A percentile compares a stretch with the other conserved stretches of the same genome.
Evolutionary conservation across 148 eudicot species (phyloP).

Genomic region (Cornus controversa): DNA sequence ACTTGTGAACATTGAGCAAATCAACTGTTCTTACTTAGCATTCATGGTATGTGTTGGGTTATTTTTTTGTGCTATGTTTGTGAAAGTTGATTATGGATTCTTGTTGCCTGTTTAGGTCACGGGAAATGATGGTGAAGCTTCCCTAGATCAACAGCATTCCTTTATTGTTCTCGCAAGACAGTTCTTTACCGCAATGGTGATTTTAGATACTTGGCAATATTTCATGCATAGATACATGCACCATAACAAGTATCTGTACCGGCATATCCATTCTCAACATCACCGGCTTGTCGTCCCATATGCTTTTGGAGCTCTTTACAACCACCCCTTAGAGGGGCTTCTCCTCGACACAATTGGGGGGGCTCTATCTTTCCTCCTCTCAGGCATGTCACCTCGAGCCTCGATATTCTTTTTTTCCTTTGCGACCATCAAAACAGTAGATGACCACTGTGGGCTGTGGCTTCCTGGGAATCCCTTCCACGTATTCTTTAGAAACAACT

Average conservation of each 20-base stretch:
- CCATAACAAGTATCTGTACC: constrained; percentile 74
- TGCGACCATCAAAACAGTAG: constrained; percentile 87
- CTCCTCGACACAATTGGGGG: constrained; percentile 73
- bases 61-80: constrained; percentile 2
- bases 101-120: constrained; percentile 51
- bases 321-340: constrained; percentile 77
- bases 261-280: constrained; percentile 81
- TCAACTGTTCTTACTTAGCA: not conserved
- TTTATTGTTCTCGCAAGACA: constrained; percentile 45
- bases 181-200: constrained; percentile 64
- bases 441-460: constrained; percentile 92
- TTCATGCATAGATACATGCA: constrained; percentile 95
- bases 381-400: constrained; percentile 79
- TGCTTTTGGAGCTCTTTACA: constrained; percentile 79
- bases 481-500: constrained; percentile 64
- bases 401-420: constrained; percentile 85
- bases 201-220: constrained; percentile 91
- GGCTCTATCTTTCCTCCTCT: constrained; percentile 57
- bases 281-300: constrained; percentile 87
- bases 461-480: constrained; percentile 86
- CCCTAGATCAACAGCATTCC: constrained; percentile 33
- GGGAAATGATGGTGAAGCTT: constrained; percentile 39
- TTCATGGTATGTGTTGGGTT: not conserved
- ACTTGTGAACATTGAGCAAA: too few relatives aligned
- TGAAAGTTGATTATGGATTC: not conserved